A percentile compares a stretch with the other conserved stretches of the same genome.
phyloP scores from a whole-genome alignment of 371 early-diverging fungal species.

The Blakeslea trispora region DNA sequence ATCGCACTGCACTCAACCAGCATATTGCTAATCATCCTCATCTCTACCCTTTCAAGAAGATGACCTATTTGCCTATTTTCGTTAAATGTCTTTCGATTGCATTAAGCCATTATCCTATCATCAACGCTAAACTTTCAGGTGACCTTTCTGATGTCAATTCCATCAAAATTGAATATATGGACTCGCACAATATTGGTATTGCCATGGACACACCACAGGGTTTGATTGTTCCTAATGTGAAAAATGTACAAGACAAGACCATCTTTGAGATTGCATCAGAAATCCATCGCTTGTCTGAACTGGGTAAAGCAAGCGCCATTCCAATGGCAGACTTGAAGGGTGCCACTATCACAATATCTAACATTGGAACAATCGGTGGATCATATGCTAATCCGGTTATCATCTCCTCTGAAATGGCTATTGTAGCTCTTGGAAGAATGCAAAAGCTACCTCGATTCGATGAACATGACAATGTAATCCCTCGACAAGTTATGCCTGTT shows the following conservation, averaged over 20 bases:
- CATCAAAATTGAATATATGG: conserved; percentile 71
- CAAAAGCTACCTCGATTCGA: conserved; percentile 86
- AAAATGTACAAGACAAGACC: conserved; percentile 86
- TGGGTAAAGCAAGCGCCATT: conserved; percentile 69
- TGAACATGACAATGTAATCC: conserved; percentile 61
- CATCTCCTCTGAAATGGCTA: conserved; percentile 86
- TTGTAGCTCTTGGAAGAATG: conserved; percentile 89
- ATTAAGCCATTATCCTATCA: conserved; percentile 80
- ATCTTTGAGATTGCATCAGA: conserved; percentile 91
- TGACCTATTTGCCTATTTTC: conserved; percentile 94
- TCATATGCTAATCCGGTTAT: conserved; percentile 89
- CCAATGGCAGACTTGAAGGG: conserved; percentile 73
- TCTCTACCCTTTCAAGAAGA: conserved; percentile 68
- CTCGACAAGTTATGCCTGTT: conserved; percentile 74
- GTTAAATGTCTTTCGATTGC: conserved; percentile 92
- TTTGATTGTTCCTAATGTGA: conserved; percentile 93
- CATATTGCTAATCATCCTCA: conserved; percentile 42
- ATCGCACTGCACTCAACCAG: conserved; percentile 72
- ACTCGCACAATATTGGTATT: conserved; percentile 89
- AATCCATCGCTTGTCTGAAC: conserved; percentile 74
- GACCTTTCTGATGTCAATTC: conserved; percentile 45
- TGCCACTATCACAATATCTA: conserved; percentile 92
- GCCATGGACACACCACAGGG: conserved; percentile 98
- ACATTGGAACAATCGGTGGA: conserved; percentile 95
- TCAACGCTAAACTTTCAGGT: conserved; percentile 76